Evolutionary conservation across 805 yeast genomes (phyloP).

Genomic region (Starmerella tilneyi): DNA sequence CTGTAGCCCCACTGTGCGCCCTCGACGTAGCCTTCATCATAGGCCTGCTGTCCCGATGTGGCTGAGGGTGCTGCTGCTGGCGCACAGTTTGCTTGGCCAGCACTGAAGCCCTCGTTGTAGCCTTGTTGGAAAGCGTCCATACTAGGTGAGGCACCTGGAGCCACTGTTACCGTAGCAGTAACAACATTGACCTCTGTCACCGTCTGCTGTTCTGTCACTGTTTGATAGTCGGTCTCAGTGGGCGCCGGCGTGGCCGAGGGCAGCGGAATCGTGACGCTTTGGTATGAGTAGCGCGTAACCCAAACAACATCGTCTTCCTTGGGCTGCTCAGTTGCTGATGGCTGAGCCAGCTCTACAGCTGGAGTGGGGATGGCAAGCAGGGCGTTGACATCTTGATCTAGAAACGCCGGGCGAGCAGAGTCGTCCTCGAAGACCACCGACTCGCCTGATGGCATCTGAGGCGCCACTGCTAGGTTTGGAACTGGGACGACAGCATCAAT

Average conservation of each 20-base stretch:
- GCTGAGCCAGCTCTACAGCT: background rate
- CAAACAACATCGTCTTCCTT: slow-evolving; percentile 2
- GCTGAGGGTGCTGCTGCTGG: background rate
- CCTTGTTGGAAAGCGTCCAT: slow-evolving; percentile 3
- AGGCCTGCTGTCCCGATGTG: background rate
- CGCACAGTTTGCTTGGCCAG: background rate
- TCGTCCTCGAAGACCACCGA: no score
- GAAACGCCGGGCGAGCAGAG: no score
- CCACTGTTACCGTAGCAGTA: slow-evolving; percentile 4
- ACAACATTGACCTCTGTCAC: background rate
- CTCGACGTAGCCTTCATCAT: slow-evolving; percentile 11
- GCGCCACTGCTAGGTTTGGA: no score
- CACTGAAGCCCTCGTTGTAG: slow-evolving; percentile 7
- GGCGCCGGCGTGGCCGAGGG: background rate
- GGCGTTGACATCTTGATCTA: no score
- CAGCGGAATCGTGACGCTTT: background rate
- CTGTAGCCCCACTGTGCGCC: slow-evolving; percentile 20
- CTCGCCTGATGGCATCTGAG: no score
- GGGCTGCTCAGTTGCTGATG: no score
- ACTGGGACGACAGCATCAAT: background rate
- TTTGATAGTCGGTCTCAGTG: background rate
- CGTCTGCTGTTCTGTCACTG: background rate
- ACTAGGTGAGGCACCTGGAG: background rate
- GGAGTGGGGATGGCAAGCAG: background rate
- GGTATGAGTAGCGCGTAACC: slow-evolving; percentile 7